Evolutionary conservation across 2,329 filamentous ascomycete genomes (phyloP).

Genomic region (Graphilbum fragrans): DNA sequence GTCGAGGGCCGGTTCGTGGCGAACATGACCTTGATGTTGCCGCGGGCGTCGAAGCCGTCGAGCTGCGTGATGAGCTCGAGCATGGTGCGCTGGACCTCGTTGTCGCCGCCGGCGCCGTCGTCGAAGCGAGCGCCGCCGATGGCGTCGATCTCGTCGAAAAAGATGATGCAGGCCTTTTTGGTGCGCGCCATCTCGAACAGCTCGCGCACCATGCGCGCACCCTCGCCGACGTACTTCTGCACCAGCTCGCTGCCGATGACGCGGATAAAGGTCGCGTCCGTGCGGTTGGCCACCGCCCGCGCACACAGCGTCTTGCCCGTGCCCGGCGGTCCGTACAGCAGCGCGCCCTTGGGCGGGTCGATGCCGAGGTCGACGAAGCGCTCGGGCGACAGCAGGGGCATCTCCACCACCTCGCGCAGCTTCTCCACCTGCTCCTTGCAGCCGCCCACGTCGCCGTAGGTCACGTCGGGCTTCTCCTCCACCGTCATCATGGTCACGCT

Average conservation of each 20-base stretch:
- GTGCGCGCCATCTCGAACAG: conserved; percentile 98
- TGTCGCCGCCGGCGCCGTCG: conserved; percentile 89
- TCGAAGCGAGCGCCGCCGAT: conserved; percentile 99
- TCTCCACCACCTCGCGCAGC: conserved; percentile 94
- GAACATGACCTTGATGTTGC: conserved; percentile 99
- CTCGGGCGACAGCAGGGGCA: conserved; percentile 92
- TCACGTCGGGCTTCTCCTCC: conserved; percentile 98
- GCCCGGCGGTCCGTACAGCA: conserved; percentile 92
- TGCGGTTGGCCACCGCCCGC: conserved; percentile 92
- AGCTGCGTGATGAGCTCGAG: conserved; percentile 96
- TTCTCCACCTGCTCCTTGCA: conserved; percentile 99
- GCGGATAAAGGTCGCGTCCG: conserved; percentile 95
- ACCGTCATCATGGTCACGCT: conserved; percentile 99
- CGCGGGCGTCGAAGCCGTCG: conserved; percentile 95
- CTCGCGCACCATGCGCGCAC: conserved; percentile 95
- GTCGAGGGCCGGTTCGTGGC: conserved; percentile 99
- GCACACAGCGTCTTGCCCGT: conserved; percentile 99
- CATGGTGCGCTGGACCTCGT: conserved; percentile 98
- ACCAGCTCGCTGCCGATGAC: conserved; percentile 97
- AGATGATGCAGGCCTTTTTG: conserved; percentile 99
- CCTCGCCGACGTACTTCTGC: conserved; percentile 98
- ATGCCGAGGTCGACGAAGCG: conserved; percentile 98
- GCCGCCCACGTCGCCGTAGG: conserved; percentile 95
- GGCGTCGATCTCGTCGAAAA: conserved; percentile 98
- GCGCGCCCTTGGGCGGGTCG: conserved; percentile 91